Evolutionary conservation across 345 rosid genomes (phyloP).

Genomic region (Excoecaria cochinchinensis): DNA sequence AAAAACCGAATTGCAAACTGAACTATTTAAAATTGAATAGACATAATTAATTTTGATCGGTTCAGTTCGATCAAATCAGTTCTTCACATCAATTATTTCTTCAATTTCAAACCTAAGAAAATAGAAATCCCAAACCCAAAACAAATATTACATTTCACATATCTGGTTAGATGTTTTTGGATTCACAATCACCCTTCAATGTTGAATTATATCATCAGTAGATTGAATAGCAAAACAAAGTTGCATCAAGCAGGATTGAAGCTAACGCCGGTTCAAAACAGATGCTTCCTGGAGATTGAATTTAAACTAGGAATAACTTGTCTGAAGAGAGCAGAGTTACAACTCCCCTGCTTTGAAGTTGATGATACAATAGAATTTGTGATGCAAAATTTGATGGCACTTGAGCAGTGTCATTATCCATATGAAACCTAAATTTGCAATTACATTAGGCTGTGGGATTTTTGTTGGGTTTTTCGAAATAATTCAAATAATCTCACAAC

Average conservation of each 20-base stretch:
- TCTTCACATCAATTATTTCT: background rate
- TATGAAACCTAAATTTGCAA: slow-evolving; percentile 3
- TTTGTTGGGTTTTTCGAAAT: too few species aligned
- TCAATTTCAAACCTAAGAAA: background rate
- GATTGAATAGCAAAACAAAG: background rate
- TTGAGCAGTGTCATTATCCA: slow-evolving; percentile 15
- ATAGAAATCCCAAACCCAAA: background rate
- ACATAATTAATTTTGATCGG: too few species aligned
- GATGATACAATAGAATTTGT: slow-evolving; percentile 15
- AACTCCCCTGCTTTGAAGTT: background rate
- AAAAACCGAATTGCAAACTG: too few species aligned
- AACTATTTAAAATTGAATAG: too few species aligned
- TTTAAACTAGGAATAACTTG: background rate
- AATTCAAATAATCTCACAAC: too few species aligned
- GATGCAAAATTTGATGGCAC: slow-evolving; percentile 19
- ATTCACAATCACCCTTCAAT: background rate
- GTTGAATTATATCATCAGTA: background rate
- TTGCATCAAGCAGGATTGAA: slow-evolving; percentile 16
- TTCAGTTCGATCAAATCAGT: too few species aligned
- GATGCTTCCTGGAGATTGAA: background rate
- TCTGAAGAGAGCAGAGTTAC: background rate
- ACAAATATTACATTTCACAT: slow-evolving; percentile 6
- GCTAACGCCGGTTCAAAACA: background rate
- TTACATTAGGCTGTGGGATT: background rate
- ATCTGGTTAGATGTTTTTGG: background rate